phyloP scores from a whole-genome alignment of 306 rosid genomes.

The Inga leiocalycina region DNA sequence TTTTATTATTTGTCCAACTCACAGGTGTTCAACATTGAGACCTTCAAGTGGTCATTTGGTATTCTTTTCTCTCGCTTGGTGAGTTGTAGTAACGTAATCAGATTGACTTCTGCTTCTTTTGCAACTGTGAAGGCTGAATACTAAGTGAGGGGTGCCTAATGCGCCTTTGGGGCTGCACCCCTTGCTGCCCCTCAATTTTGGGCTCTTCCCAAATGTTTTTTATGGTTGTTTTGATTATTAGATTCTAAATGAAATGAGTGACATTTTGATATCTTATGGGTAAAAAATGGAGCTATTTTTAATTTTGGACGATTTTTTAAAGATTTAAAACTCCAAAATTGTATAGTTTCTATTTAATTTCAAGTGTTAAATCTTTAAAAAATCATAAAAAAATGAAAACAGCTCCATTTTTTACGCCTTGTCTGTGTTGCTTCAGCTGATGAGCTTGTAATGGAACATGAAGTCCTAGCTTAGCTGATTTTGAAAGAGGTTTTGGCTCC shows the following conservation, averaged over 20 bases:
- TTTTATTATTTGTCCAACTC: constrained; percentile 38
- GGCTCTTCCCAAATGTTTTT: no score
- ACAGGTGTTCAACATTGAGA: constrained; percentile 88
- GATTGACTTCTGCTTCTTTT: constrained; percentile 21
- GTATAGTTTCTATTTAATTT: no score
- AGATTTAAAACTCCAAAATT: no score
- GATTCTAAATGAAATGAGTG: no score
- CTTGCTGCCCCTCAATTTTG: no score
- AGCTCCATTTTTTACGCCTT: not conserved
- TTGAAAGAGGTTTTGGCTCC: constrained; percentile 2
- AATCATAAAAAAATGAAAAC: no score
- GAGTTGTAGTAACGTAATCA: constrained; percentile 40
- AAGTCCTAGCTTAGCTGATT: constrained; percentile 9
- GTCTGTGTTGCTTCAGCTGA: not conserved
- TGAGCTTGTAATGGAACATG: constrained; percentile 6
- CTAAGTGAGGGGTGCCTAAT: not conserved
- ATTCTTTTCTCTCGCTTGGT: constrained; percentile 98
- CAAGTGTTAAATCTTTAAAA: no score
- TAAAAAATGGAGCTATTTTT: no score
- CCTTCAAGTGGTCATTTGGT: constrained; percentile 98
- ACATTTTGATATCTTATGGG: no score
- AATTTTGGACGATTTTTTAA: no score
- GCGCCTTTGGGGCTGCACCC: no score
- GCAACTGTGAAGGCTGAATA: not conserved
- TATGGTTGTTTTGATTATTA: no score